These are phyloP conservation scores for Phytopythium kandeliae DNA, from an alignment of 352 stramenopile genomes.

Conservation along the genomic window DNA sequence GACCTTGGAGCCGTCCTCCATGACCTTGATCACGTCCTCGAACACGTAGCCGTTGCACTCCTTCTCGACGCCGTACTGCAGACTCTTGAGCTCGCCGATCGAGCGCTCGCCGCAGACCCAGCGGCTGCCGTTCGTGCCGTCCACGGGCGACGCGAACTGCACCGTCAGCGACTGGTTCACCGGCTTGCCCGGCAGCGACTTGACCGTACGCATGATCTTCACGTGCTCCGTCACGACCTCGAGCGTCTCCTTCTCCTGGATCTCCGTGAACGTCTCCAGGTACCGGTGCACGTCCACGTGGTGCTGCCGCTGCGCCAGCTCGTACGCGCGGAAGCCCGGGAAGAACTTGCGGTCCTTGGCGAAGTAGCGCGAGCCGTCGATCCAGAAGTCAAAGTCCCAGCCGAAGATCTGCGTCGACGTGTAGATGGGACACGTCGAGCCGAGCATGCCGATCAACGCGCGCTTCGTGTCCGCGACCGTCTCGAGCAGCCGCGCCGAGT, in stretches of 20 bases:
- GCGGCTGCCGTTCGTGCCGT: constrained; percentile 35
- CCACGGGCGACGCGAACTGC: constrained; percentile 35
- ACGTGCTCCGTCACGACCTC: constrained; percentile 45
- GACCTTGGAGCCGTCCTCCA: constrained; percentile 26
- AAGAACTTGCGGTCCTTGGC: constrained; percentile 62
- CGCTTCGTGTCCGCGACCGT: constrained; percentile 33
- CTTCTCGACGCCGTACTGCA: constrained; percentile 41
- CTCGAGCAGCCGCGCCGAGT: constrained; percentile 18
- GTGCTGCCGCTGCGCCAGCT: constrained; percentile 53
- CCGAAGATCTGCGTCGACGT: constrained; percentile 48
- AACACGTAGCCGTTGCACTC: constrained; percentile 71
- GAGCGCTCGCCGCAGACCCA: constrained; percentile 50
- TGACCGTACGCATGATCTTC: constrained; percentile 47
- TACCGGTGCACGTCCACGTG: constrained; percentile 42
- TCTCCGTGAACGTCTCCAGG: constrained; percentile 58
- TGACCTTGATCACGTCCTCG: constrained; percentile 34
- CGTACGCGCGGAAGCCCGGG: constrained; percentile 34
- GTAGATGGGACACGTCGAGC: constrained; percentile 22
- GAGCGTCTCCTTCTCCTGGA: constrained; percentile 41
- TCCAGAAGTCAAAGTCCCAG: constrained; percentile 65
- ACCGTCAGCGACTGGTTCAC: constrained; percentile 41
- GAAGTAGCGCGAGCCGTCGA: constrained; percentile 42
- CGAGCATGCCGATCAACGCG: constrained; percentile 36
- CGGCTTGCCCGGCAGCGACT: constrained; percentile 40
- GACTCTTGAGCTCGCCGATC: constrained; percentile 31